Base-by-base conservation (phyloP, 805 yeast species). In the Lachancea dasiensis region DNA sequence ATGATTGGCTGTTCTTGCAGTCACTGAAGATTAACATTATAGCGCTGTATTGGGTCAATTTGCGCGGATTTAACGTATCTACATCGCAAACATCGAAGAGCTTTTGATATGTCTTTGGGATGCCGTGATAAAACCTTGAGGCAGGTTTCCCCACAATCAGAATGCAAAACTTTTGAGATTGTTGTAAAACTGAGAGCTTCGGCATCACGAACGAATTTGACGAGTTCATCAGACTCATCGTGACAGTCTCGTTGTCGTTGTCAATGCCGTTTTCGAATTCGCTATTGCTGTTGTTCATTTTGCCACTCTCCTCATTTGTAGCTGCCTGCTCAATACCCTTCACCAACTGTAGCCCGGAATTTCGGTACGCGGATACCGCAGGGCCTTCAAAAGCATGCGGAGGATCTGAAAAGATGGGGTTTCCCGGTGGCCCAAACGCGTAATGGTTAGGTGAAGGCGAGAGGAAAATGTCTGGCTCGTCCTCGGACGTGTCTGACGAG, bases 151-250 rank as follows among this genome's bases (percentile, higher is more conserved):
- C 61, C n/a, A 56, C 40, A 17, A 56, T 46, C 9, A 55, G 36
- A 18, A 50, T 47, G 31, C 48, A 45, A 27, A 50, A 51, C 35
- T 41, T 47, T 45, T 47, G 51, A 28, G 34, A 30, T 33, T 39
- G 46, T 25, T 49, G 48, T 7, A 47, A 39, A 11, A 51, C 28
- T 1, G 62, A 54, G 16, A 58, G 33, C 38, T 49, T 58, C 10
- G 63, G 63, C 62, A 59, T 59, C 9, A 59, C 52, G 37, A 58
- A 58, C n/a, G 58, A 54, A 28, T 48, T 52, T 3, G 55, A 47
- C 4, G 61, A 54, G n/a, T 54, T 47, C 4, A 52, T 48, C 5
- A 54, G 24, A 38, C 54, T 52, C 20, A 46, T 48, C 6, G 50
- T 50, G 9, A 52, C 42, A 3, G 59, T 53, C 9, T 39, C 48